Evolutionary conservation across 2,329 filamentous ascomycete genomes (phyloP).

Genomic region (Penicillium sp.): DNA sequence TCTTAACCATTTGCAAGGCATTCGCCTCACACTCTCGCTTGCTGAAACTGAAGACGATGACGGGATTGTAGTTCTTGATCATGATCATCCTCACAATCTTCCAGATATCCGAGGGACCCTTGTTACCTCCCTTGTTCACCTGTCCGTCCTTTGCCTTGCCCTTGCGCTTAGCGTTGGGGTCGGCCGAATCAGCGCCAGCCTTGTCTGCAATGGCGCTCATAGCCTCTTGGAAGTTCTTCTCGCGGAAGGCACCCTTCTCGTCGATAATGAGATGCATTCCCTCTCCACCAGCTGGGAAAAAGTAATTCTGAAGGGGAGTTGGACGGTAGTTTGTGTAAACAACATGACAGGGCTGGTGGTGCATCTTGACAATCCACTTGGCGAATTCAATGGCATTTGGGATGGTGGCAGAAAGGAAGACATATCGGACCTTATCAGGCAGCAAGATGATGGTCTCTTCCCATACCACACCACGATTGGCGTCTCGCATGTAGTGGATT

Average conservation of each 20-base stretch:
- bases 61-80: conserved; percentile 93
- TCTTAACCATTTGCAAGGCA: conserved; percentile 79
- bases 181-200: conserved; percentile 79
- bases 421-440: conserved; percentile 97
- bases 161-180: conserved; percentile 76
- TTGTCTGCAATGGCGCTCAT: conserved; percentile 89
- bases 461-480: conserved; percentile 88
- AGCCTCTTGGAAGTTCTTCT: conserved; percentile 95
- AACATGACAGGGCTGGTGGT: conserved; percentile 96
- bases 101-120: conserved; percentile 79
- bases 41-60: conserved; percentile 99
- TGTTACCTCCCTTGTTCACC: conserved; percentile 78
- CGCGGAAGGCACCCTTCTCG: conserved; percentile 93
- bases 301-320: conserved; percentile 95
- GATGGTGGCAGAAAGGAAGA: conserved; percentile 96
- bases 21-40: conserved; percentile 94
- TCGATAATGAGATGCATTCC: conserved; percentile 95
- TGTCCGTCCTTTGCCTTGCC: conserved; percentile 92
- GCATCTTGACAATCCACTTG: conserved; percentile 98
- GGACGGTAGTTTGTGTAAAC: conserved; percentile 98
- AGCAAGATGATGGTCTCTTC: conserved; percentile 98
- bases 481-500: conserved; percentile 97
- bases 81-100: conserved; percentile 99
- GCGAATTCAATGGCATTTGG: conserved; percentile 99
- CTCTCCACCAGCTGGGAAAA: conserved; percentile 89